Conservation (phyloP, 225 moss, liverwort and hornwort species). For the Anthoceros angustus region DNA sequence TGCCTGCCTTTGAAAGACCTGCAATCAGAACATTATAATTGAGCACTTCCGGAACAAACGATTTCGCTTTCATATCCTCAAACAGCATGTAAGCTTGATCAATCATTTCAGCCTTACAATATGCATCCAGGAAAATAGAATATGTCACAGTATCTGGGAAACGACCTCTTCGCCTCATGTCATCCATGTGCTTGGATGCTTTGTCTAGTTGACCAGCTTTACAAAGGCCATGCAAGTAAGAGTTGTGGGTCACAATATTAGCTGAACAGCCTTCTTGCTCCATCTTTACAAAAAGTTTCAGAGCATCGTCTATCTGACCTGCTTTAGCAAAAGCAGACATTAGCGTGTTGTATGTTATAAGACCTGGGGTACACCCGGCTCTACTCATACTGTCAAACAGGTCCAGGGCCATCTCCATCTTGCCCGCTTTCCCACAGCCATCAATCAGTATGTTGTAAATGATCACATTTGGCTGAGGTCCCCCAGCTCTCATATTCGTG, state of each 20-base stretch:
- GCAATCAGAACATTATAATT: conserved; percentile 15
- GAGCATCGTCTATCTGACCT: conserved; percentile 16
- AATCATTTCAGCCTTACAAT: conserved; percentile 13
- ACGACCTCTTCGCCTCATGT: conserved; percentile 14
- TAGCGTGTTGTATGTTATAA: conserved; percentile 17
- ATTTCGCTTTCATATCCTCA: conserved; percentile 16
- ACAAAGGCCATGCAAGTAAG: conserved; percentile 12
- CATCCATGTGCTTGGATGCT: conserved; percentile 14
- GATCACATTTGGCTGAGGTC: background rate
- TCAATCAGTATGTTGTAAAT: background rate
- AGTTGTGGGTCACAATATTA: conserved; percentile 16
- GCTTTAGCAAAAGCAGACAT: conserved; percentile 15
- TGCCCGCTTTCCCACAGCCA: conserved; percentile 1
- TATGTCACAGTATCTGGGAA: conserved; percentile 11
- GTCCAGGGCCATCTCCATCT: background rate
- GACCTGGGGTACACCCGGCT: conserved; percentile 1
- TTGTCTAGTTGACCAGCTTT: conserved; percentile 11
- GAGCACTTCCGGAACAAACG: conserved; percentile 12
- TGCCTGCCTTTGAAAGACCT: conserved; percentile 17
- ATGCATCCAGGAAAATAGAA: conserved; percentile 14
- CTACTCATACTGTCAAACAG: background rate
- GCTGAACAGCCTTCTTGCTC: conserved; percentile 10
- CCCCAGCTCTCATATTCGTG: background rate
- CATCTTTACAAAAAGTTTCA: conserved; percentile 18
- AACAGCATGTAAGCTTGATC: conserved; percentile 8